phyloP scores from a whole-genome alignment of 2,329 filamentous ascomycete species.

The Bisporella sp. region DNA sequence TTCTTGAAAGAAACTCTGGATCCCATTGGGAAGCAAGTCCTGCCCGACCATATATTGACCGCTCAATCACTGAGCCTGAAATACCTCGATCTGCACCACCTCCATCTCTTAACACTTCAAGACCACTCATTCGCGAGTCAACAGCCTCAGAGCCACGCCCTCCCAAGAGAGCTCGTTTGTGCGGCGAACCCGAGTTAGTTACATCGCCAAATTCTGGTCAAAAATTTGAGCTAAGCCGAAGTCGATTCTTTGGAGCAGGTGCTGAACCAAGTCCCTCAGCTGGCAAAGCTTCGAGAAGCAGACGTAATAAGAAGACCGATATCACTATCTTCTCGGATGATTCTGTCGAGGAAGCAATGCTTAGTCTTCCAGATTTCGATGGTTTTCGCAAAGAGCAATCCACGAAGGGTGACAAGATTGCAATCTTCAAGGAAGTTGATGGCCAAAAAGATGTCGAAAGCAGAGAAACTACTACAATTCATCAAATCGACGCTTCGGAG shows the following conservation, averaged over 20 bases:
- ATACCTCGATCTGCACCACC: constrained; percentile 21
- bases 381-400: constrained; percentile 10
- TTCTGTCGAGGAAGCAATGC: constrained; percentile 41
- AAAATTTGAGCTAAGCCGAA: constrained; percentile 30
- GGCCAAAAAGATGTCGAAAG: neutral
- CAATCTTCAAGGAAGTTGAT: constrained; percentile 16
- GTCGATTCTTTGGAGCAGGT: constrained; percentile 38
- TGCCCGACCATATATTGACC: constrained; percentile 26
- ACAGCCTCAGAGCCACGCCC: constrained; percentile 37
- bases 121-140: constrained; percentile 32
- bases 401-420: constrained; percentile 14
- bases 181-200: constrained; percentile 35
- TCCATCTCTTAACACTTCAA: constrained; percentile 32
- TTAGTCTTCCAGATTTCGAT: constrained; percentile 33
- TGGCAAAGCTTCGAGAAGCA: constrained; percentile 26
- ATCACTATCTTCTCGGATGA: constrained; percentile 47
- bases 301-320: constrained; percentile 34
- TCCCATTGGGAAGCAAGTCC: constrained; percentile 46
- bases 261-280: constrained; percentile 33
- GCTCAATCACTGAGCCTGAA: constrained; percentile 20
- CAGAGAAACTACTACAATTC: constrained; percentile 2
- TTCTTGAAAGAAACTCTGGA: constrained; percentile 45
- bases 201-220: constrained; percentile 26
- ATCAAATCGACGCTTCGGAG: neutral
- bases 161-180: constrained; percentile 43